Base-by-base conservation (phyloP, 2,329 filamentous ascomycete species). In the Aspergillus transmontanensis region DNA sequence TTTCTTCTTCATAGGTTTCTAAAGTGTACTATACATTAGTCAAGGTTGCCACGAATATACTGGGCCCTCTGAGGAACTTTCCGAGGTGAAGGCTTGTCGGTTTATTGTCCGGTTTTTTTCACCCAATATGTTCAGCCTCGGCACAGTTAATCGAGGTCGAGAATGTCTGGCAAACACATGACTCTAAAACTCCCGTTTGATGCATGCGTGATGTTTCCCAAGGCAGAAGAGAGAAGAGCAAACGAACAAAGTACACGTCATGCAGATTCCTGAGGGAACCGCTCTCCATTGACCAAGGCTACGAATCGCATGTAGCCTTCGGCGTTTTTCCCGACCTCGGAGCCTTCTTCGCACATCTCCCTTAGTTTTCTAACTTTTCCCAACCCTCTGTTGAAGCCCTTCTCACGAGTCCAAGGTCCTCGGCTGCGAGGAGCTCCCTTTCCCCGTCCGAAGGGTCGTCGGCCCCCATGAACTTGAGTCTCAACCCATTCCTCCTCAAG, bases 311-410 rank as follows among this genome's bases (percentile, higher is more conserved):
- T 71, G 60, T 79, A 79, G 4, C 72, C 77, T 65, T 78, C 76
- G 9, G 73, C 76, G 39, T 66, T 64, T 51, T 67, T 60, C 14
- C 76, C 73, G 14, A 70, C 73, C 58, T 73, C 74, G 14, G 66
- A 57, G 10, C 75, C 76, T 41, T 72, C 73, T 56, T 80, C 78
- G 36, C 76, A 79, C 51, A 70, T 68, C 50, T 76, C 75, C 54
- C 78, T 75, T 59, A 73, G 71, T 60, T 76, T 77, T 50, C 73
- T 72, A 59, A 80, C 76, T 65, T 73, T 78, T 21, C 75, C 78
- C 41, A 80, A 58, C 2, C 78, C 79, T 21, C 78, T 74, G 30
- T 78, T 80, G 61, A 80, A 80, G 5, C 79, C 79, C 64, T 80
- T 81, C 65, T 80, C 79, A 12, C 73, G 67, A 6, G 76, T 80